Evolutionary conservation across 495 filamentous ascomycete species (phyloP).

Genomic region (Corynascus novoguineensis): DNA sequence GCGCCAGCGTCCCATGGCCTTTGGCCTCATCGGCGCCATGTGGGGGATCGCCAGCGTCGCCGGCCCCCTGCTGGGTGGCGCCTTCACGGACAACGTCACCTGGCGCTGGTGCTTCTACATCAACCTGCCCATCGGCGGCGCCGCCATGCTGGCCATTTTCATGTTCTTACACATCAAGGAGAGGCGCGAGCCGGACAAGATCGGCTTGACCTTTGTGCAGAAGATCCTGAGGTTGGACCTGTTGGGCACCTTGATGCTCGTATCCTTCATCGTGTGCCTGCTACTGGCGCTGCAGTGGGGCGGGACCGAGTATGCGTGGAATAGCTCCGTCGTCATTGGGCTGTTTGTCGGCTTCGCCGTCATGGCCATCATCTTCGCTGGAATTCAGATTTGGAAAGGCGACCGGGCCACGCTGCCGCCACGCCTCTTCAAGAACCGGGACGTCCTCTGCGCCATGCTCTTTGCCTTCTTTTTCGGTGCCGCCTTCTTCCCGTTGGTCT

Average conservation of each 20-base stretch:
- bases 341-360: constrained; percentile 45
- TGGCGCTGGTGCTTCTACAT: constrained; percentile 58
- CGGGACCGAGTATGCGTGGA: constrained; percentile 51
- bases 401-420: constrained; percentile 53
- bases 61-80: constrained; percentile 43
- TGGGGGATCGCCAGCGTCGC: constrained; percentile 64
- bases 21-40: constrained; percentile 75
- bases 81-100: constrained; percentile 41
- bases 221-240: constrained; percentile 49
- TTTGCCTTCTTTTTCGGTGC: constrained; percentile 58
- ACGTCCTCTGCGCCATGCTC: constrained; percentile 46
- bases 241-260: constrained; percentile 45
- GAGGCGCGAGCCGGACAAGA: constrained; percentile 29
- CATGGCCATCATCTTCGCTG: constrained; percentile 46
- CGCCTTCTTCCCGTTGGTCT: constrained; percentile 63
- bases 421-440: constrained; percentile 51
- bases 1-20: constrained; percentile 61
- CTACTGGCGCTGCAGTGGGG: constrained; percentile 64
- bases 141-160: constrained; percentile 50
- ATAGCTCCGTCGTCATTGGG: constrained; percentile 36
- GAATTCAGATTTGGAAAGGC: constrained; percentile 46
- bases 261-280: constrained; percentile 50
- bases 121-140: constrained; percentile 57
- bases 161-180: constrained; percentile 46
- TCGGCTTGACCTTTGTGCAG: constrained; percentile 29